Conservation (phyloP, 805 yeast species). For the Kuraishia borneana region DNA sequence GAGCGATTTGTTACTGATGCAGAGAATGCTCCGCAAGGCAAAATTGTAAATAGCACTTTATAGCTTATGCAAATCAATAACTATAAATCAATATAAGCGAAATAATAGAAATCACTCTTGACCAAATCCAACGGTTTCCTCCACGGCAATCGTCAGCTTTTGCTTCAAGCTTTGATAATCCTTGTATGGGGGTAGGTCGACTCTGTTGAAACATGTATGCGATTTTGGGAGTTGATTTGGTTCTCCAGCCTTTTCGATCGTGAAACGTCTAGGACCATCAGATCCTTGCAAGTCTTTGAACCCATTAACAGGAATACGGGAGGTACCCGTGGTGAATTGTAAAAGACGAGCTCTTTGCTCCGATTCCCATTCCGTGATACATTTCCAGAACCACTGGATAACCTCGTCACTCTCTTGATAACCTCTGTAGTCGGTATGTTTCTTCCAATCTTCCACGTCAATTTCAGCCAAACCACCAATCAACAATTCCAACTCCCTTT, state of each 20-base stretch:
- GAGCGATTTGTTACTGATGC: slow-evolving; percentile 17
- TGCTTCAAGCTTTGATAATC: slow-evolving; percentile 78
- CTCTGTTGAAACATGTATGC: slow-evolving; percentile 98
- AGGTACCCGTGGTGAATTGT: slow-evolving; percentile 98
- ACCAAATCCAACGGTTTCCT: slow-evolving; percentile 98
- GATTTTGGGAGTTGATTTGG: slow-evolving; percentile 88
- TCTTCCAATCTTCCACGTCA: slow-evolving; percentile 98
- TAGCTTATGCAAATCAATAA: neutral
- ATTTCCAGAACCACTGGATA: slow-evolving; percentile 97
- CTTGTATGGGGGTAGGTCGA: slow-evolving; percentile 89
- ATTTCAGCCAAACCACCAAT: slow-evolving; percentile 98
- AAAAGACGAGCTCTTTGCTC: slow-evolving; percentile 92
- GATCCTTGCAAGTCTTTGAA: slow-evolving; percentile 98
- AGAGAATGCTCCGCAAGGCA: slow-evolving; percentile 12
- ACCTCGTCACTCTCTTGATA: slow-evolving; percentile 95
- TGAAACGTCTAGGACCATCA: slow-evolving; percentile 98
- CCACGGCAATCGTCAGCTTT: slow-evolving; percentile 91
- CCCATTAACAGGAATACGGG: slow-evolving; percentile 97
- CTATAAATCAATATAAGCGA: neutral
- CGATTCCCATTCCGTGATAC: slow-evolving; percentile 87
- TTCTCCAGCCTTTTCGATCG: slow-evolving; percentile 98
- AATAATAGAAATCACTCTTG: slow-evolving; percentile 56
- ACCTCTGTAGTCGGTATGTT: slow-evolving; percentile 97
- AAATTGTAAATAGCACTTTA: neutral
- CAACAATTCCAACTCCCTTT: slow-evolving; percentile 89